These are phyloP conservation scores for Leccinellum rugosiceps DNA, from an alignment of 768 basidiomycete species.

Conservation along the genomic window DNA sequence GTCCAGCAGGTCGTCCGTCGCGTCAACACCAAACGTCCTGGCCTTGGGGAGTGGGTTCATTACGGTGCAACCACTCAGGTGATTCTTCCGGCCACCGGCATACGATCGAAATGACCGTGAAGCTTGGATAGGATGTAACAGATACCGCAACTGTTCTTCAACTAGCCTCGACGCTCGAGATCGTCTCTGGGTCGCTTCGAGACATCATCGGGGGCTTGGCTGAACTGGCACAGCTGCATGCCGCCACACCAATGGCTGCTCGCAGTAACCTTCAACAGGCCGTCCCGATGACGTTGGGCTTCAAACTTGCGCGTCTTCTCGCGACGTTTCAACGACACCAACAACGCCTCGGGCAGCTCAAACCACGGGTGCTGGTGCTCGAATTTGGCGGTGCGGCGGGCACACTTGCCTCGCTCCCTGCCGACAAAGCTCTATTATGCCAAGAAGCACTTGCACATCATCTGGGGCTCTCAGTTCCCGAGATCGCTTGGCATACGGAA, in stretches of 20 bases:
- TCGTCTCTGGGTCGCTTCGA: conserved; percentile 30
- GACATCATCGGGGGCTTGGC: conserved; percentile 30
- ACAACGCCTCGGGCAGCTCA: conserved; percentile 36
- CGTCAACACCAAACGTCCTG: conserved; percentile 32
- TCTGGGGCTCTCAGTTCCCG: conserved; percentile 20
- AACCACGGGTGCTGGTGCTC: conserved; percentile 37
- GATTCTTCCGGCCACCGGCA: background rate
- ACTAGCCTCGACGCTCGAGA: conserved; percentile 37
- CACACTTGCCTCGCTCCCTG: conserved; percentile 42
- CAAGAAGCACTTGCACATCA: conserved; percentile 21
- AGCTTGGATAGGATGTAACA: conserved; percentile 41
- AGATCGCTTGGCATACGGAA: conserved; percentile 40
- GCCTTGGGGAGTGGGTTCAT: conserved; percentile 46
- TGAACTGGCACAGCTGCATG: conserved; percentile 30
- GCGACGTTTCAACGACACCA: conserved; percentile 42
- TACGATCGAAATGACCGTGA: background rate
- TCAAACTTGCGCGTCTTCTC: conserved; percentile 44
- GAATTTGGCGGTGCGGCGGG: conserved; percentile 47
- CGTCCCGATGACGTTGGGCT: conserved; percentile 46
- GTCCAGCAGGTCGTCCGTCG: conserved; percentile 42
- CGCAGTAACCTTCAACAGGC: conserved; percentile 49
- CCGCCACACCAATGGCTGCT: conserved; percentile 42
- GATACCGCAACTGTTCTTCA: conserved; percentile 46
- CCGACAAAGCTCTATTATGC: conserved; percentile 30
- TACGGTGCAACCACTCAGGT: conserved; percentile 51